phyloP scores from a whole-genome alignment of 2,329 filamentous ascomycete genomes.

The Arthroderma sp. region DNA sequence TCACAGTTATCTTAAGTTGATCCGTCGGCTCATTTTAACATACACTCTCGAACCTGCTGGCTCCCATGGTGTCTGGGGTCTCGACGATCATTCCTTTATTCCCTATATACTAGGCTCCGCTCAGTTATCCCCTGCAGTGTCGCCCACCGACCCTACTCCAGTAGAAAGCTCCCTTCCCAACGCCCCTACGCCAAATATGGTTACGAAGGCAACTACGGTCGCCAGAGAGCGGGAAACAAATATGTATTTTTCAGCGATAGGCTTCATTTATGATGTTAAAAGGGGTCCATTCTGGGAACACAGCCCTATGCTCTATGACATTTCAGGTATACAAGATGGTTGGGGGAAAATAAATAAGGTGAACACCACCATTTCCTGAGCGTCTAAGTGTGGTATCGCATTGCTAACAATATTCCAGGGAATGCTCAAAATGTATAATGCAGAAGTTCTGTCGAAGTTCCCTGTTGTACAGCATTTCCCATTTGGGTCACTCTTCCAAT shows the following conservation, averaged over 20 bases:
- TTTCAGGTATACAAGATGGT: constrained; percentile 79
- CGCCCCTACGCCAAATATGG: constrained; percentile 57
- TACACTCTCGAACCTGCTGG: constrained; percentile 93
- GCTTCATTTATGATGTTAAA: constrained; percentile 96
- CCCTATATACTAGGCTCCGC: constrained; percentile 94
- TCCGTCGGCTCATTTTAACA: constrained; percentile 70
- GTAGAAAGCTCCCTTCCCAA: constrained; percentile 63
- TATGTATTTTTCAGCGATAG: constrained; percentile 90
- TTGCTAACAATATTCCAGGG: constrained; percentile 40
- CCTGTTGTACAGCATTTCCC: constrained; percentile 95
- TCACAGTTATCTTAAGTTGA: constrained; percentile 61
- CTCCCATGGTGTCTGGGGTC: constrained; percentile 92
- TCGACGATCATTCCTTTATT: constrained; percentile 93
- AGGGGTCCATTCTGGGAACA: constrained; percentile 95
- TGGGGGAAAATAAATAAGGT: constrained; percentile 98
- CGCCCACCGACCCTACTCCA: constrained; percentile 50
- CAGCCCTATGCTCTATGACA: constrained; percentile 85
- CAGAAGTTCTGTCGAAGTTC: constrained; percentile 90
- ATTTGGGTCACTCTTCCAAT: constrained; percentile 68
- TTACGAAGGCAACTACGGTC: constrained; percentile 53
- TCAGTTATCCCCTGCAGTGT: constrained; percentile 67
- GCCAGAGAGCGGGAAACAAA: constrained; percentile 53
- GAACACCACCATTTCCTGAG: constrained; percentile 1
- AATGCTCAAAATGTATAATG: constrained; percentile 99
- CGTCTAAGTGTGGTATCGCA: not conserved